Evolutionary conservation across 345 rosid species (phyloP), one percentile per base, ranked within the genome.

Genomic region (Dipteronia sinensis): DNA sequence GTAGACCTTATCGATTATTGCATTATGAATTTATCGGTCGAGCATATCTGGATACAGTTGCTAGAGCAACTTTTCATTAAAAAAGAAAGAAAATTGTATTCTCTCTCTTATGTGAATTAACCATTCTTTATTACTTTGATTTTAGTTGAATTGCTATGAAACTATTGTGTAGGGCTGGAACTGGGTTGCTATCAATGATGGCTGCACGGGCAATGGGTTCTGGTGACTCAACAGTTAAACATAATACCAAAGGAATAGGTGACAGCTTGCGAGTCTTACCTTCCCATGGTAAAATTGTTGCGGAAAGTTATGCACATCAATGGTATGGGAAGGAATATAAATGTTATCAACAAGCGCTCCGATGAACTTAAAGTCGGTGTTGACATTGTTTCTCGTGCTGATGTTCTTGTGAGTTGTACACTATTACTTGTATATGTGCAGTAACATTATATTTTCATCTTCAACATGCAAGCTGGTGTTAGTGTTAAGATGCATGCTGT

Each of bases 161-260:
- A 17, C 34, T 27, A 78, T 46, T 74, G 4, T 81, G 77, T 88
- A 95, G 99, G 73, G 98, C 99, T 56, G 99, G 99, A 78, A 92
- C 99, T 73, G 99, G 98, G 1, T 85, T 95, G 88, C 80, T 95
- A 17, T 95, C 99, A 15, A 93, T 93, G 99, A 95, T 93, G 99
- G 92, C 94, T 75, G 97, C 92, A 1, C 84, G 90, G 71, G 94
- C 94, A 0, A 89, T 90, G 91, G 76, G 74, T 7, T 65, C 64
- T 17, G 69, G 79, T 56, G 88, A 83, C 10, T 68, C 58, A 9
- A 31, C 79, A 20, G 47, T 73, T 15, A 55, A 56, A 7, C 61
- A 23, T 44, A 74, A 62, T 29, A 40, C 76, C 12, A 74, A 80
- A 31, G 91, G 90, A 53, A 77, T 6, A n/a, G 67, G 97, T 93